Evolutionary conservation across 208 protist species (phyloP), one percentile per base, ranked within the genome.

Genomic region (Crithidia sp.): DNA sequence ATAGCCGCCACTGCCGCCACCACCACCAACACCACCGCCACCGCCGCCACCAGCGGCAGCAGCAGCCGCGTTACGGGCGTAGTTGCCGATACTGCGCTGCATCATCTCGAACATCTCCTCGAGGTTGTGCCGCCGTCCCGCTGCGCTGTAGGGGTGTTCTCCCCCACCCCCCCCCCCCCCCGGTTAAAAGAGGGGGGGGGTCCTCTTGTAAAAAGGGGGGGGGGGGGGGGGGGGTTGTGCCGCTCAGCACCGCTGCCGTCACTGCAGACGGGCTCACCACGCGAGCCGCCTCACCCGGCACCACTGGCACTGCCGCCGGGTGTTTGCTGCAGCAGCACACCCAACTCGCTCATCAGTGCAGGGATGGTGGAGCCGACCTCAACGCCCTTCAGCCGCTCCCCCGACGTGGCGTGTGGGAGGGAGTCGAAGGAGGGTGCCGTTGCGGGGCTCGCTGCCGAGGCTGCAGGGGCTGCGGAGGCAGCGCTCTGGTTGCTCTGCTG

Each of bases 21-120:
- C 16, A 44, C 44, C 44, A 7, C 53, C 52, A n/a, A 0, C 47
- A 10, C 17, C 10, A 16, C 45, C 57, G 16, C 45, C 49, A 47
- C 14, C n/a, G 13, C 36, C 62, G 13, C 36, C 62, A 12, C 36
- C 17, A 2, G 36, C 49, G 3, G 54, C 62, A n/a, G 44, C 58
- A 6, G 54, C n/a, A 9, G 19, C 54, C 2, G 36, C 59, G 2
- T 64, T 49, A 6, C 74, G 66, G 0, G 53, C 74, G 60, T 62
- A 72, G 59, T 62, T 73, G 41, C 65, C 65, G 39, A 72, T 71
- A 40, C 66, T 78, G 17, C 74, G 77, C 49, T 83, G 77, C 72
- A 83, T 73, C 72, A 78, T 61, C 53, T 74, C 77, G 16, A 78
- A 75, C 63, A 83, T 72, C 55, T 83, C 77, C 55, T 78, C 72